Evolutionary conservation across 2,329 filamentous ascomycete genomes (phyloP).

Genomic region (Fusarium setosum): DNA sequence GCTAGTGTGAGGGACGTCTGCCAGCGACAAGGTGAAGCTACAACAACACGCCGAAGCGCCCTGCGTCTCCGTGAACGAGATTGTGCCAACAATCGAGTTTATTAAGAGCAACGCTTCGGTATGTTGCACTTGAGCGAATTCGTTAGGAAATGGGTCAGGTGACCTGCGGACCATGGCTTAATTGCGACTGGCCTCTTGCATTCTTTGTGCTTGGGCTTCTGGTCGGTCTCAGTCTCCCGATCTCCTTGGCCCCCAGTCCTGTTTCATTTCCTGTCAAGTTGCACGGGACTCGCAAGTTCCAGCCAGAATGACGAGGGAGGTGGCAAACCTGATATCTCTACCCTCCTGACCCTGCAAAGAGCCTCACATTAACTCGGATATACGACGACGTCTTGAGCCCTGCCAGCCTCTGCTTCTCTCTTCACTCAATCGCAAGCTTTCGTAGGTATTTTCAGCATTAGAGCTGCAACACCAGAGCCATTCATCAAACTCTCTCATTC

Average conservation of each 20-base stretch:
- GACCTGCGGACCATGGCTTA: conserved; percentile 7
- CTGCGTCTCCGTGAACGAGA: background rate
- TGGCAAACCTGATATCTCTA: background rate
- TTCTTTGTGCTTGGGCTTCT: background rate
- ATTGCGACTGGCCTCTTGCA: conserved; percentile 1
- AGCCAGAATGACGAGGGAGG: background rate
- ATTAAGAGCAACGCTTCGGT: background rate
- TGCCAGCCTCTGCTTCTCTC: background rate
- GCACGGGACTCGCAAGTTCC: background rate
- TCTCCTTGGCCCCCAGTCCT: conserved; percentile 3
- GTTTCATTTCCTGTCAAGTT: conserved; percentile 12
- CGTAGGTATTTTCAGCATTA: background rate
- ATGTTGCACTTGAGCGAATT: background rate
- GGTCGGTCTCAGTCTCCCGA: background rate
- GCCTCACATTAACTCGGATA: background rate
- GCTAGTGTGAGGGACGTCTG: conserved; percentile 11
- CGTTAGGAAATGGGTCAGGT: background rate
- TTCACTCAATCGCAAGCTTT: background rate
- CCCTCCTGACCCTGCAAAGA: background rate
- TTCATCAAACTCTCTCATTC: background rate
- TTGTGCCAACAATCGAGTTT: background rate
- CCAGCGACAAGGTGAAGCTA: conserved; percentile 7
- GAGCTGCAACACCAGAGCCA: conserved; percentile 1
- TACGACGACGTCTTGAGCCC: background rate
- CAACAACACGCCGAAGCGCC: conserved; percentile 1